Percentiles rank a stretch among this genome's conserved stretches.
phyloP scores from a whole-genome alignment of 2,329 filamentous ascomycete genomes.

The Eurotiales sp. region DNA sequence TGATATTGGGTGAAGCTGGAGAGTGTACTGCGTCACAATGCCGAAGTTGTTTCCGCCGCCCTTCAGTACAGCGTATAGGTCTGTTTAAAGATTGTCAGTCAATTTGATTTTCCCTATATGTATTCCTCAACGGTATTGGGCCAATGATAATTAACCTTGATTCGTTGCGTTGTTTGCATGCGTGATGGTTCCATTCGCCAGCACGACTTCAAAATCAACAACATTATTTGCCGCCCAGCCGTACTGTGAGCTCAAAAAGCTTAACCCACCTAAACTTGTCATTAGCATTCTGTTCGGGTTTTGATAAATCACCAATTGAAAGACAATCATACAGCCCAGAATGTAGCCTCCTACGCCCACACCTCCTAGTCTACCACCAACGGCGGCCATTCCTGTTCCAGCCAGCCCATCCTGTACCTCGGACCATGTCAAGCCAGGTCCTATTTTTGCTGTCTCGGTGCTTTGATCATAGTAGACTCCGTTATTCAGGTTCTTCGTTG shows the following conservation, averaged over 20 bases:
- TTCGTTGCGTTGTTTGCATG: slow-evolving; percentile 38
- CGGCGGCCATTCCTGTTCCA: slow-evolving; percentile 30
- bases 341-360: slow-evolving; percentile 49
- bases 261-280: slow-evolving; percentile 31
- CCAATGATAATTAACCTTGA: too few relatives aligned
- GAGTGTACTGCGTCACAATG: slow-evolving; percentile 39
- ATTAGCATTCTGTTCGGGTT: too few relatives aligned
- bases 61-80: slow-evolving; percentile 42
- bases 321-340: slow-evolving; percentile 39
- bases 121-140: too few relatives aligned
- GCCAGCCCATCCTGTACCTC: slow-evolving; percentile 30
- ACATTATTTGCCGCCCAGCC: slow-evolving; percentile 49
- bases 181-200: slow-evolving; percentile 45
- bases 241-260: slow-evolving; percentile 51
- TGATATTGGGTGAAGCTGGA: slow-evolving; percentile 30
- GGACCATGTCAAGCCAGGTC: slow-evolving; percentile 35
- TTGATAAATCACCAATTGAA: too few relatives aligned
- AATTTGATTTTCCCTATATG: too few relatives aligned
- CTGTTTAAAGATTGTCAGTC: slow-evolving; percentile 21
- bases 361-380: slow-evolving; percentile 46
- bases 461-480: slow-evolving; percentile 30
- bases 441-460: slow-evolving; percentile 38
- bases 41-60: slow-evolving; percentile 45
- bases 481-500: slow-evolving; percentile 43
- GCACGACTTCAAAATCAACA: slow-evolving; percentile 45